Conservation (phyloP, 2,329 filamentous ascomycete genomes). For the Sclerotiophoma versabilis region DNA sequence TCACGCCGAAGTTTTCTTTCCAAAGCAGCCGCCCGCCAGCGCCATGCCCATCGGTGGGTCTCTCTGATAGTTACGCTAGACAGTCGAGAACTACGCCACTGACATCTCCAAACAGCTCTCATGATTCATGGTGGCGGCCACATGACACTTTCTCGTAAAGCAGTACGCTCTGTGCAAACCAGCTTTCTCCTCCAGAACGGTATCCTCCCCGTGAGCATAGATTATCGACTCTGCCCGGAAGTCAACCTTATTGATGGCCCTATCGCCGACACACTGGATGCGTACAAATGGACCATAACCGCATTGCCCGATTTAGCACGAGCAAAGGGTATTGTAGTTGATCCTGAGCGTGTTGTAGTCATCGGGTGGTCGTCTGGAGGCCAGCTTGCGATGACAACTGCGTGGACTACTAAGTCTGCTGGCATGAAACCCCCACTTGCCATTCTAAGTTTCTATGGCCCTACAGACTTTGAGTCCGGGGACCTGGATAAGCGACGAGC, state of each 20-base stretch:
- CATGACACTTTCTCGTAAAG: slow-evolving; percentile 50
- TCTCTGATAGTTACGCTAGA: background rate
- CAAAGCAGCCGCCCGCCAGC: slow-evolving; percentile 9
- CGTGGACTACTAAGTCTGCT: slow-evolving; percentile 43
- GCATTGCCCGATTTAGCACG: background rate
- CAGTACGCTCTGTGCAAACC: slow-evolving; percentile 50
- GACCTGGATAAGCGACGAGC: background rate
- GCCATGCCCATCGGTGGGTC: slow-evolving; percentile 18
- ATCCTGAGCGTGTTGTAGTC: slow-evolving; percentile 46
- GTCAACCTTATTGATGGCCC: slow-evolving; percentile 55
- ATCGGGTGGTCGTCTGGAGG: slow-evolving; percentile 62
- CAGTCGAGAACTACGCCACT: background rate
- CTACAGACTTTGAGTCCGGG: slow-evolving; percentile 35
- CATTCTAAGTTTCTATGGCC: slow-evolving; percentile 57
- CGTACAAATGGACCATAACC: slow-evolving; percentile 9
- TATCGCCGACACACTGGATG: slow-evolving; percentile 54
- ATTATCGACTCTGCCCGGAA: slow-evolving; percentile 62
- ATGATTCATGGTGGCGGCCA: slow-evolving; percentile 58
- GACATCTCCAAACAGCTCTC: slow-evolving; percentile 39
- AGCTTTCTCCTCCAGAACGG: slow-evolving; percentile 48
- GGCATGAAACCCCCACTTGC: slow-evolving; percentile 52
- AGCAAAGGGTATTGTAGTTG: slow-evolving; percentile 6
- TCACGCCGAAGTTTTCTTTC: slow-evolving; percentile 24
- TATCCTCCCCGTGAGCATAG: slow-evolving; percentile 58
- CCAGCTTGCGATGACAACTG: slow-evolving; percentile 54